These are phyloP conservation scores for Flueggea neowawraea DNA, from an alignment of 441 rosid genomes.

Conservation along the genomic window DNA sequence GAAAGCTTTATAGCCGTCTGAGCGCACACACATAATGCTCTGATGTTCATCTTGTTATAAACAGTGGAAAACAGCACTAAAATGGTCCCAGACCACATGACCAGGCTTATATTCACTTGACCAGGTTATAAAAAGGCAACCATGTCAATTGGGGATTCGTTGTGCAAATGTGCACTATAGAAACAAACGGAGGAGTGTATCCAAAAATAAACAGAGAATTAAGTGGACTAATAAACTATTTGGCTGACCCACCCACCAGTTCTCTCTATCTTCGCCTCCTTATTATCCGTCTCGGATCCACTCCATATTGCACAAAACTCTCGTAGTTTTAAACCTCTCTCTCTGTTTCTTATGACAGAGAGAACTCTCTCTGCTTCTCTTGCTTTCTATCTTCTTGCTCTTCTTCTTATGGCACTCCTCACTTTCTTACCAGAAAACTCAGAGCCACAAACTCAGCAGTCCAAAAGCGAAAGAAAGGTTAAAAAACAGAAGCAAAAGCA, in stretches of 20 bases:
- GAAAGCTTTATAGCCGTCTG: background rate
- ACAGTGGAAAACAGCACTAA: conserved; percentile 11
- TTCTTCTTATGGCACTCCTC: conserved; percentile 57
- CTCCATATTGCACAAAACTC: conserved; percentile 30
- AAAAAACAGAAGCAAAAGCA: conserved; percentile 36
- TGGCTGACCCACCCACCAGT: conserved; percentile 27
- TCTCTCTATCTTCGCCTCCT: conserved; percentile 32
- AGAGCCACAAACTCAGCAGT: conserved; percentile 27
- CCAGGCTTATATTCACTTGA: background rate
- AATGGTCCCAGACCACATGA: conserved; percentile 4
- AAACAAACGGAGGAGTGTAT: conserved; percentile 4
- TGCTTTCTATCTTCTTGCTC: background rate
- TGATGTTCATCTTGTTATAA: background rate
- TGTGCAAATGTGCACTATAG: background rate
- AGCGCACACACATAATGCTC: background rate
- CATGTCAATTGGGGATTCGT: background rate
- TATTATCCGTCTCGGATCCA: conserved; percentile 50
- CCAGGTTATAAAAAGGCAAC: conserved; percentile 11
- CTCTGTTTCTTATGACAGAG: conserved; percentile 8
- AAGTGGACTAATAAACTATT: conserved; percentile 15
- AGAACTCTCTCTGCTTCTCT: background rate
- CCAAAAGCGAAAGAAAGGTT: conserved; percentile 31
- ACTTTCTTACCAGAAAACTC: conserved; percentile 52
- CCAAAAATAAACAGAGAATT: conserved; percentile 8
- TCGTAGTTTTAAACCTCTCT: conserved; percentile 9